Conservation (phyloP, 2,329 filamentous ascomycete genomes). For the Colletotrichum zoysiae region DNA sequence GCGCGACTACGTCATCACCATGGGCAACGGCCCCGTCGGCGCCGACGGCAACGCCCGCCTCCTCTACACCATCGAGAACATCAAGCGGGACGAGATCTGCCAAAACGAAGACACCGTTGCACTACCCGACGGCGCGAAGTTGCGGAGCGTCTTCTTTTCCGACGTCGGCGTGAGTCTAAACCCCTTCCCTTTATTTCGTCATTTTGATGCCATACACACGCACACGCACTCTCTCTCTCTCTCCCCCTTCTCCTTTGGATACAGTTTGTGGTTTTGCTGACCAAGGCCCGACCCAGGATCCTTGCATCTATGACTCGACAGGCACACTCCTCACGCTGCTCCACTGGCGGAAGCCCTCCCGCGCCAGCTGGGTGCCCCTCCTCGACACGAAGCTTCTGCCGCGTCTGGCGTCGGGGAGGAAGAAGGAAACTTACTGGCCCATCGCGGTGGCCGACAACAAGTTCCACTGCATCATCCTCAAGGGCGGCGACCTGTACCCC, state of each 20-base stretch:
- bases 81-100: conserved; percentile 92
- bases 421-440: conserved; percentile 93
- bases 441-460: conserved; percentile 91
- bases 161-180: conserved; percentile 78
- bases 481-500: conserved; percentile 91
- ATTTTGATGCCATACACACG: neutral
- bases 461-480: conserved; percentile 99
- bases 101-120: conserved; percentile 95
- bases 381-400: conserved; percentile 89
- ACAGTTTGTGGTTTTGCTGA: conserved; percentile 19
- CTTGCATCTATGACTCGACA: conserved; percentile 94
- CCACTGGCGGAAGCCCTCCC: conserved; percentile 88
- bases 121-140: conserved; percentile 77
- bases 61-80: conserved; percentile 92
- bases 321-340: conserved; percentile 89
- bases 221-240: neutral
- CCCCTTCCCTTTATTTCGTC: neutral
- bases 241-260: neutral
- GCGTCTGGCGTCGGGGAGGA: conserved; percentile 85
- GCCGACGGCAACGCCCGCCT: conserved; percentile 83
- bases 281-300: conserved; percentile 69
- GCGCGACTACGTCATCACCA: conserved; percentile 95
- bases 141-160: conserved; percentile 92
- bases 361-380: conserved; percentile 91
- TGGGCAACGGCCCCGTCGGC: conserved; percentile 90